phyloP scores from a whole-genome alignment of 2,329 filamentous ascomycete species.

The Chrysoporthe austroafricana region DNA sequence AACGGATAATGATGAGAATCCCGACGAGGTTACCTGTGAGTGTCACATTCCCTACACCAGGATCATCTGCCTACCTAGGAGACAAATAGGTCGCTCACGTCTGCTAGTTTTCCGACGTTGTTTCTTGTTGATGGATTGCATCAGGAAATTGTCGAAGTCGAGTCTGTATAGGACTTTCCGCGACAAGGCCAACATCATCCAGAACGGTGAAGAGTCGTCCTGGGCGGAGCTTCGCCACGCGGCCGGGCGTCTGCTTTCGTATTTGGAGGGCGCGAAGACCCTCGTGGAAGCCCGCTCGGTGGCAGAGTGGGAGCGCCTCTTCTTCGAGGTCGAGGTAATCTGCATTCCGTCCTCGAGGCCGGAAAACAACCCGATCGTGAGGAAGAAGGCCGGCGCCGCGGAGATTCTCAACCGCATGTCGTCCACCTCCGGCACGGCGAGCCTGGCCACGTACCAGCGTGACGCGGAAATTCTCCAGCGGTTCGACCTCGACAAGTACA shows the following conservation, averaged over 20 bases:
- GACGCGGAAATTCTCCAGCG: conserved; percentile 29
- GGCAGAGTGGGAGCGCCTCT: conserved; percentile 37
- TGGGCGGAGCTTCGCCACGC: conserved; percentile 37
- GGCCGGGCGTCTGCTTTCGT: conserved; percentile 35
- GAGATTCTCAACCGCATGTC: conserved; percentile 33
- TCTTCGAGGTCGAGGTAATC: conserved; percentile 37
- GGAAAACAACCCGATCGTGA: conserved; percentile 23
- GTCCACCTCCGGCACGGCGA: neutral
- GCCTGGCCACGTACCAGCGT: conserved; percentile 13
- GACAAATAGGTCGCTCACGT: neutral
- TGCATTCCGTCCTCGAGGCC: conserved; percentile 35
- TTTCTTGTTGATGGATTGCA: neutral
- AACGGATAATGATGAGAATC: neutral
- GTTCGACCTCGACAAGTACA: conserved; percentile 29
- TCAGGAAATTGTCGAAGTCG: conserved; percentile 12
- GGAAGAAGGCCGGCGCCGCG: conserved; percentile 19
- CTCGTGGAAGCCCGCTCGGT: conserved; percentile 32
- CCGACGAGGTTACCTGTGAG: conserved; percentile 2
- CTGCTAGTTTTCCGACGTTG: conserved; percentile 17
- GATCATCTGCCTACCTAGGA: neutral
- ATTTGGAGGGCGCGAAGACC: conserved; percentile 32
- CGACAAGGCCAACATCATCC: conserved; percentile 23
- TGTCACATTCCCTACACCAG: neutral
- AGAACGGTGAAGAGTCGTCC: conserved; percentile 13
- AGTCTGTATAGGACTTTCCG: conserved; percentile 28